Percentiles rank a stretch among this genome's conserved stretches.
Conservation (phyloP, 129 eudicot species). For the Oenanthe sinensis region DNA sequence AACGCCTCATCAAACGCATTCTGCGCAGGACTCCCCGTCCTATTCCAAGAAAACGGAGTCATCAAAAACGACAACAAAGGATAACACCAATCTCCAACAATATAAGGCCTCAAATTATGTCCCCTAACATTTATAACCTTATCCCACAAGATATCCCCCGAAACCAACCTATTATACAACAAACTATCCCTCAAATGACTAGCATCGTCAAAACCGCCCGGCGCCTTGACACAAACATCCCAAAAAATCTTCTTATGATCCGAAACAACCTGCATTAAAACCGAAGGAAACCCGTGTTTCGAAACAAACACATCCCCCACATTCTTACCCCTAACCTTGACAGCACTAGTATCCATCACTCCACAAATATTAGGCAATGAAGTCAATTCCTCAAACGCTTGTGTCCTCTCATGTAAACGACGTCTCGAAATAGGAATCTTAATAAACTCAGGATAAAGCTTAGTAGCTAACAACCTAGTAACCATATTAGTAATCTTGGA, state of each 20-base stretch:
- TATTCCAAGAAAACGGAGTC: conserved; percentile 62
- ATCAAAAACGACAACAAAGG: conserved; percentile 82
- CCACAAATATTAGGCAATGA: conserved; percentile 72
- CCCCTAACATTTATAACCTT: conserved; percentile 77
- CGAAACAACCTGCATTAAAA: conserved; percentile 74
- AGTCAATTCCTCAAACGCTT: conserved; percentile 59
- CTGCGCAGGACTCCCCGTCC: conserved; percentile 75
- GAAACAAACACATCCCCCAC: not conserved
- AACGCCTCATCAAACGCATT: conserved; percentile 73
- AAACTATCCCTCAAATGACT: conserved; percentile 85
- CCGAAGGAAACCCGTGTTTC: conserved; percentile 39
- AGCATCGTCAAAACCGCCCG: conserved; percentile 66
- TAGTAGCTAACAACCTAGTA: conserved; percentile 67
- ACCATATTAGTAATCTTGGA: conserved; percentile 94
- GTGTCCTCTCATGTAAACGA: conserved; percentile 57
- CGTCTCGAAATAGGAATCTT: conserved; percentile 69
- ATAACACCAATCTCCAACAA: conserved; percentile 90
- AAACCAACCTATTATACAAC: conserved; percentile 56
- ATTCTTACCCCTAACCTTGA: conserved; percentile 17
- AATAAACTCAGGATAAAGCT: conserved; percentile 82
- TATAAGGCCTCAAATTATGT: conserved; percentile 75
- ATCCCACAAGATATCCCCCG: conserved; percentile 89
- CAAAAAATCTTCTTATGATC: conserved; percentile 87
- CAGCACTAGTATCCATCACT: conserved; percentile 59
- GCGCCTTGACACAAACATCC: conserved; percentile 96